These are phyloP conservation scores for Eucalyptus regnans DNA, from an alignment of 345 rosid genomes.

Conservation along the genomic window DNA sequence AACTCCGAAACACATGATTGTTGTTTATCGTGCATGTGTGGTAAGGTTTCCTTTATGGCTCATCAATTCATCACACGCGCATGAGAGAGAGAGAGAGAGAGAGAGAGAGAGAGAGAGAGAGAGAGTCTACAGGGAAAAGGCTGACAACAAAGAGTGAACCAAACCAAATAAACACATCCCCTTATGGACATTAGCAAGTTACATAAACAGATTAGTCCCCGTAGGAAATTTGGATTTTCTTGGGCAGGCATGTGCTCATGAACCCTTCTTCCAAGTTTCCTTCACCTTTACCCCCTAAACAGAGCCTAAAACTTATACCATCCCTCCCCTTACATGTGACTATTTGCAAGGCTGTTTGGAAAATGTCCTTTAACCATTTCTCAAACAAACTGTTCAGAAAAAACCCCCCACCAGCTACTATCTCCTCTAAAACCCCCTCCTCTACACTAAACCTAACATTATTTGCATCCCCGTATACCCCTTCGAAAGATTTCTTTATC, in stretches of 20 bases:
- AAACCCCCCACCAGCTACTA: slow-evolving; percentile 17
- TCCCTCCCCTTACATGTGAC: slow-evolving; percentile 27
- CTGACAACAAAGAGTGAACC: not conserved
- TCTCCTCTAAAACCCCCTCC: slow-evolving; percentile 38
- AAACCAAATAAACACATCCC: not conserved
- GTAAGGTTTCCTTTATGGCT: not conserved
- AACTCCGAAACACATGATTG: not conserved
- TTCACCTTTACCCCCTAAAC: slow-evolving; percentile 19
- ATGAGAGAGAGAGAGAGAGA: not conserved
- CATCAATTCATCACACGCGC: not conserved
- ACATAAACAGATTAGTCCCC: slow-evolving; percentile 8
- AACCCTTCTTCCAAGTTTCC: slow-evolving; percentile 20
- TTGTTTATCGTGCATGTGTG: not conserved
- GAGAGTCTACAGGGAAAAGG: not conserved
- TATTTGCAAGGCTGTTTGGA: slow-evolving; percentile 37
- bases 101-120: not conserved
- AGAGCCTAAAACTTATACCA: slow-evolving; percentile 30
- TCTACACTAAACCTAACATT: slow-evolving; percentile 32
- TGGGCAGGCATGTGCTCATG: slow-evolving; percentile 43
- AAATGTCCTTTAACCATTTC: slow-evolving; percentile 64
- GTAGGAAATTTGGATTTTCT: slow-evolving; percentile 29
- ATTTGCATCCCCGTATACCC: slow-evolving; percentile 28
- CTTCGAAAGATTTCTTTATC: slow-evolving; percentile 22
- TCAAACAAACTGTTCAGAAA: slow-evolving; percentile 39
- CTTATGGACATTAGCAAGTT: not conserved